Evolutionary conservation across 208 protist species (phyloP), one percentile per base, ranked within the genome.

Genomic region (Naegleria lovaniensis): DNA sequence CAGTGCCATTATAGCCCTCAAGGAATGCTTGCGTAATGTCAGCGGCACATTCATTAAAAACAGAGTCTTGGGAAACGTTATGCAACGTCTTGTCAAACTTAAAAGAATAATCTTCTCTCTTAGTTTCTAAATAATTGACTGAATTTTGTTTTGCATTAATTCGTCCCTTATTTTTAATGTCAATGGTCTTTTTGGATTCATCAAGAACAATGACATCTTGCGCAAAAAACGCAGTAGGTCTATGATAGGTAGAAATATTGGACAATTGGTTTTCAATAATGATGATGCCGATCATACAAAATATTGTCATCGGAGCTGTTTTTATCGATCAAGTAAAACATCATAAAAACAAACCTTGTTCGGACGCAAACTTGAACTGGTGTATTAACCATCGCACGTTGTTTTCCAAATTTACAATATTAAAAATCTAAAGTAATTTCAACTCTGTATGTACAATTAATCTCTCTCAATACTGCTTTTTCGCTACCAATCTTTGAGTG

Each of bases 11-110:
- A 29, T 92, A 91, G 15, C 92, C 92, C 22, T 92, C 39, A 43
- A 93, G 5, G 11, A 51, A 67, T n/a, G 16, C 7, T 25, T 58
- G n/a, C 39, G 87, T 83, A 16, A 91, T 85, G 0, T 90, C 85
- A 15, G 25, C 25, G 5, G 29, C 75, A 39, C 79, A 90, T 86
- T 90, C 51, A n/a, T 84, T 55, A 83, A 90, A 93, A 0, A 93
- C 92, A 29, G 92, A 85, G 4, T 93, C 92, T 52, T 93, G 92
- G 29, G 89, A 92, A 39, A 75, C 76, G 52, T 94, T 94, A 55
- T 94, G 89, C 29, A 94, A 51, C 11, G 92, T 59, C 7, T 43
- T 76, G 76, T 94, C 93, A 75, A 92, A 94, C 13, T 90, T 91
- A 67, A 93, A 94, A 11, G 84, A 33, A 29, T 90, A 94, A 43